A percentile compares a stretch with the other conserved stretches of the same genome.
Conservation (phyloP, 1,284 basidiomycete species). For the Vanrija pseudolonga region DNA sequence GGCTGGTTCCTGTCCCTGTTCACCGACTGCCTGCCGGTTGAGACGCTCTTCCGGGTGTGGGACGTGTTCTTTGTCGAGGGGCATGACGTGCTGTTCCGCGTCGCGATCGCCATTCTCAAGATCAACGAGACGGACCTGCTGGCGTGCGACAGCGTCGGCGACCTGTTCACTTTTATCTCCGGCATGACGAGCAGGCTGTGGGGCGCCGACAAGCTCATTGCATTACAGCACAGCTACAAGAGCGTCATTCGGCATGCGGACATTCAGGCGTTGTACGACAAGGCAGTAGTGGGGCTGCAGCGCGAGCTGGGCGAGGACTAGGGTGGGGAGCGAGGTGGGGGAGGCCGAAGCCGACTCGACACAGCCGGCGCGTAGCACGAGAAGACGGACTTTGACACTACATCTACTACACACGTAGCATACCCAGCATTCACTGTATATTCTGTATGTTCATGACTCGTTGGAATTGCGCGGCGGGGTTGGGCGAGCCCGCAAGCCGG, state of each 20-base stretch:
- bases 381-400: too few relatives aligned
- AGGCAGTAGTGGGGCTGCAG: constrained; percentile 49
- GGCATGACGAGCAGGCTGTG: constrained; percentile 86
- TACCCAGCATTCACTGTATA: too few relatives aligned
- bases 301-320: constrained; percentile 11
- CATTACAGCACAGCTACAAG: constrained; percentile 50
- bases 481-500: too few relatives aligned
- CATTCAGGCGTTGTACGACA: constrained; percentile 62
- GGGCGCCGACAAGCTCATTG: constrained; percentile 82
- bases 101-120: constrained; percentile 81
- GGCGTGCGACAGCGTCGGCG: constrained; percentile 73
- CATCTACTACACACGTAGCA: too few relatives aligned
- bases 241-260: constrained; percentile 56
- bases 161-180: constrained; percentile 79
- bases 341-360: too few relatives aligned
- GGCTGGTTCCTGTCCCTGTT: constrained; percentile 97
- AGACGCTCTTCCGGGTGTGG: constrained; percentile 88
- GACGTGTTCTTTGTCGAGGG: constrained; percentile 96
- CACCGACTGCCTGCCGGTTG: constrained; percentile 92
- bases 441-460: too few relatives aligned
- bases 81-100: constrained; percentile 82
- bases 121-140: constrained; percentile 78
- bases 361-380: too few relatives aligned
- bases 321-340: not conserved
- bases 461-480: too few relatives aligned